phyloP scores from a whole-genome alignment of 2,329 filamentous ascomycete species.

The Cytospora leucostoma region DNA sequence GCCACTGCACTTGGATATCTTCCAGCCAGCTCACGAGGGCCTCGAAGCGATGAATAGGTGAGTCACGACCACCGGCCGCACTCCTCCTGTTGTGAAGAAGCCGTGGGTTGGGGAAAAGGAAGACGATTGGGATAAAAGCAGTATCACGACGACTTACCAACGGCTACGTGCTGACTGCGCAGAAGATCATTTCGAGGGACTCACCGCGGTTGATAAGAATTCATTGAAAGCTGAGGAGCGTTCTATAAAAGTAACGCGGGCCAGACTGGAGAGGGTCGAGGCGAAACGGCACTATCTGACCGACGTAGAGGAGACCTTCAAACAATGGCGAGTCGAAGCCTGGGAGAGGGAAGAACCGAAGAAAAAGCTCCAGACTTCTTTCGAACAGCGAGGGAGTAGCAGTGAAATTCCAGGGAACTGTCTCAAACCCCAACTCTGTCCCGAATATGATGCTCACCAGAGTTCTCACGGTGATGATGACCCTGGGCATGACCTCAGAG shows the following conservation, averaged over 20 bases:
- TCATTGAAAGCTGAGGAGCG: slow-evolving; percentile 10
- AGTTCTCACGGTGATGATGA: neutral
- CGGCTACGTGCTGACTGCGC: neutral
- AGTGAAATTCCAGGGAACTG: neutral
- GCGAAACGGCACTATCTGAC: neutral
- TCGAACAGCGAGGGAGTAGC: too few species aligned
- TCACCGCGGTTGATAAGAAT: neutral
- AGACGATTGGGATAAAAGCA: slow-evolving; percentile 2
- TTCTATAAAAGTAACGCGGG: neutral
- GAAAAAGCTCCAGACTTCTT: too few species aligned
- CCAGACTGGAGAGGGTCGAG: neutral
- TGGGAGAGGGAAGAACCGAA: neutral
- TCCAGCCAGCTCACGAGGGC: neutral
- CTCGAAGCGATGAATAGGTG: neutral
- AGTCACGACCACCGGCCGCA: neutral
- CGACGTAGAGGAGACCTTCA: neutral
- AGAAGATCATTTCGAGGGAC: neutral
- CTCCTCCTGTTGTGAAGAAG: neutral
- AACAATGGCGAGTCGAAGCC: neutral
- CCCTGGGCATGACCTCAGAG: slow-evolving; percentile 1
- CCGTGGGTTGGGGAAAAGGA: neutral
- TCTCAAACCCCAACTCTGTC: neutral
- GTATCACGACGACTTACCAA: neutral
- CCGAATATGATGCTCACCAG: rapidly evolving
- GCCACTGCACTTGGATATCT: neutral